Base-by-base conservation (phyloP, 352 stramenopile species). In the Pythium aristosporum region DNA sequence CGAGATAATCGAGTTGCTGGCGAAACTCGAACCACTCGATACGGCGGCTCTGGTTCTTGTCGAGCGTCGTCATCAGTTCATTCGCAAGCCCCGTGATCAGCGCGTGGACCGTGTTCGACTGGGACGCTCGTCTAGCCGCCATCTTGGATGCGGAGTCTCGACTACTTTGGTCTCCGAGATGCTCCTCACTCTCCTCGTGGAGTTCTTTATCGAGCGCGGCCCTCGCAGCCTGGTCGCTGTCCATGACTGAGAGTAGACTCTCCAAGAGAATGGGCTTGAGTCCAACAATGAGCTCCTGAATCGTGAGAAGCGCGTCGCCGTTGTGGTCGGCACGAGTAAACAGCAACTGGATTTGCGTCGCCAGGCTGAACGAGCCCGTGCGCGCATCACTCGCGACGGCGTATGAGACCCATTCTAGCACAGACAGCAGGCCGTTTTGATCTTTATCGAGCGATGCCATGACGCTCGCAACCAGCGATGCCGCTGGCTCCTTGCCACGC, bases 21-120 rank as follows among this genome's bases (percentile, higher is more conserved):
- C 80, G 82, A 52, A 90, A 92, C 55, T 92, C 80, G 58, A 80
- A 87, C 80, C 83, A 92, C 60, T 92, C 80, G 58, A 92, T 85
- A 23, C 71, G 69, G 20, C 74, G 67, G 55, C 72, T 85, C 28
- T 83, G 62, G 67, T 88, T 87, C 50, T 69, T 76, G 63, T 87
- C 83, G 3, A 92, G 43, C 30, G 72, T 71, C 18, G 66, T 39
- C 76, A 88, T 80, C 36, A 89, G 68, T 52, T 88, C 80, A 49
- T 79, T 87, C 6, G 76, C 76, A 11, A 92, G 66, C 0, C 74
- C 69, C 2, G 67, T 57, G 36, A 85, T 69, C 13, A 92, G 69
- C 18, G 61, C 71, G 10, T 71, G 62, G 43, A 90, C 72, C 15
- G 63, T 65, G 12, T 69, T 51, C 36, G 53, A 66, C 53, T 84